These are phyloP conservation scores for Hypoxylon perforatum DNA, from an alignment of 495 filamentous ascomycete species.

Conservation along the genomic window DNA sequence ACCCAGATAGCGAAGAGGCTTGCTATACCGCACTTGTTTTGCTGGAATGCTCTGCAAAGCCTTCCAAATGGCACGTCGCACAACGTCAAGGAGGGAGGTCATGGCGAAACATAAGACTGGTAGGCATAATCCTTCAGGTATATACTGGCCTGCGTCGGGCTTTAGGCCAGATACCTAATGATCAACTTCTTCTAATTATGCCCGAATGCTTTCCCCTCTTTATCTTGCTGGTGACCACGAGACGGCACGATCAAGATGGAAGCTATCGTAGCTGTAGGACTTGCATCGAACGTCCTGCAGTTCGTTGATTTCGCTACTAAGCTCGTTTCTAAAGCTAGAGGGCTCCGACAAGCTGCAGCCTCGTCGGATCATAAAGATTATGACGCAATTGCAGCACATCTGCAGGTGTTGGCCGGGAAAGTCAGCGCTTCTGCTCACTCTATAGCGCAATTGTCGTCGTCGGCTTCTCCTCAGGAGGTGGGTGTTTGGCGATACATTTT, in stretches of 20 bases:
- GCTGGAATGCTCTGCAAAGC: too few relatives aligned
- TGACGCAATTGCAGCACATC: slow-evolving; percentile 1
- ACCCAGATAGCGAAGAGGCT: too few relatives aligned
- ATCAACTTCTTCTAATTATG: neutral
- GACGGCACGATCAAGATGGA: neutral
- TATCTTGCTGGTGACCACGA: neutral
- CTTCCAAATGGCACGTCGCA: too few relatives aligned
- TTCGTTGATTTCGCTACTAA: slow-evolving; percentile 25
- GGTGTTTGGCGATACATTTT: neutral
- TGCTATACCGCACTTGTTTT: too few relatives aligned
- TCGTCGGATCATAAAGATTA: slow-evolving; percentile 9
- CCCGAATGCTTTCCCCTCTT: neutral
- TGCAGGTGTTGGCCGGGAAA: neutral
- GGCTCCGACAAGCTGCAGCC: slow-evolving; percentile 1
- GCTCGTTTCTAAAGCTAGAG: slow-evolving; percentile 12
- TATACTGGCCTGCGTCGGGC: too few relatives aligned
- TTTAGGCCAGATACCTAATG: too few relatives aligned
- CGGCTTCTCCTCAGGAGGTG: neutral
- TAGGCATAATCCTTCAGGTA: too few relatives aligned
- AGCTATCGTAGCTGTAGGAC: slow-evolving; percentile 15
- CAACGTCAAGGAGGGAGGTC: too few relatives aligned
- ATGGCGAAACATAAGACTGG: too few relatives aligned
- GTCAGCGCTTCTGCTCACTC: slow-evolving; percentile 5
- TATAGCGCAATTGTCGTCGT: slow-evolving; percentile 3
- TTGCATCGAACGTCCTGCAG: slow-evolving; percentile 29